phyloP scores from a whole-genome alignment of 2,329 filamentous ascomycete genomes.

The Cladosporium sp. region DNA sequence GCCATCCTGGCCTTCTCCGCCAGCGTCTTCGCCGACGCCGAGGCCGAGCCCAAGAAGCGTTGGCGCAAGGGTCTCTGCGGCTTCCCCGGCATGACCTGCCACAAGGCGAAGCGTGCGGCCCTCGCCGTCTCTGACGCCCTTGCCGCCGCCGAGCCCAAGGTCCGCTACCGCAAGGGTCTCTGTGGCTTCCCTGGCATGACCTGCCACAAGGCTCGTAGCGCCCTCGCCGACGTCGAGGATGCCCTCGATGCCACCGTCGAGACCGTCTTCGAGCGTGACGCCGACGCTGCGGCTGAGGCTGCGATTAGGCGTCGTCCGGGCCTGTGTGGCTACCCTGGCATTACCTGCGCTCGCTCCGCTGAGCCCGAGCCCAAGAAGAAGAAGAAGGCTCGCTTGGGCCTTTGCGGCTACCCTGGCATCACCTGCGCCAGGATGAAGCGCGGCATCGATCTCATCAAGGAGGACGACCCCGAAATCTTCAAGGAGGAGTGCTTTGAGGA shows the following conservation, averaged over 20 bases:
- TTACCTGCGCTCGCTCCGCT: slow-evolving; percentile 39
- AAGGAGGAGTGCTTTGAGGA: slow-evolving; percentile 17
- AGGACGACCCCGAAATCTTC: slow-evolving; percentile 15
- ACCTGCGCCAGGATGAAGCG: slow-evolving; percentile 42
- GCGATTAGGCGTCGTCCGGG: slow-evolving; percentile 14
- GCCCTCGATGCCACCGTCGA: slow-evolving; percentile 15
- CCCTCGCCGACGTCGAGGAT: slow-evolving; percentile 35
- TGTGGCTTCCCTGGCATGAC: slow-evolving; percentile 36
- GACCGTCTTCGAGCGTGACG: slow-evolving; percentile 20
- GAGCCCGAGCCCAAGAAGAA: slow-evolving; percentile 15
- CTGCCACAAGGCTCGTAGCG: slow-evolving; percentile 42
- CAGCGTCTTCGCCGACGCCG: neutral
- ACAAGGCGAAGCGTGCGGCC: slow-evolving; percentile 35
- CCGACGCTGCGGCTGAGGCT: slow-evolving; percentile 18
- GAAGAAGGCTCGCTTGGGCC: slow-evolving; percentile 13
- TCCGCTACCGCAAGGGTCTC: slow-evolving; percentile 21
- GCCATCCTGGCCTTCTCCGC: slow-evolving; percentile 17
- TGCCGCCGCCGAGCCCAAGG: slow-evolving; percentile 18
- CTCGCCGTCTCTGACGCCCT: slow-evolving; percentile 35
- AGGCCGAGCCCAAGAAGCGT: neutral
- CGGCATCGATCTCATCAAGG: slow-evolving; percentile 19
- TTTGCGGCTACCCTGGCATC: slow-evolving; percentile 35
- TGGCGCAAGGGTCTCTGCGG: slow-evolving; percentile 14
- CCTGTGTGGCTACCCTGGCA: slow-evolving; percentile 35
- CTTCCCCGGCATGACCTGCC: slow-evolving; percentile 15